Base-by-base conservation (phyloP, 495 filamentous ascomycete species). In the Ramalina peruviana region DNA sequence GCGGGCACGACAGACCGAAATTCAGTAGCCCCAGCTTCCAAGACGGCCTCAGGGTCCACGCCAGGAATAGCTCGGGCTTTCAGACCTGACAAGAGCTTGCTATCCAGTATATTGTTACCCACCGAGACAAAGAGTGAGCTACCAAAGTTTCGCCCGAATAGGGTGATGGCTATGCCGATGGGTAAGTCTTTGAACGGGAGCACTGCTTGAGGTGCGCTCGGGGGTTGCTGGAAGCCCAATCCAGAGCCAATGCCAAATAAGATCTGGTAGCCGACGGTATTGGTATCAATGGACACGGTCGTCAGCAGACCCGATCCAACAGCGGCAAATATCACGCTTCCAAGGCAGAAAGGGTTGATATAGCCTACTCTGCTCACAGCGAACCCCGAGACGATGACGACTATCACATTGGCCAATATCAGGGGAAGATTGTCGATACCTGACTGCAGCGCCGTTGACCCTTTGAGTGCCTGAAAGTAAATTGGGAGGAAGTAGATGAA, bases 171-270 rank as follows among this genome's bases (percentile, higher is more conserved):
- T 33, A 77, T 68, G 9, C 75, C 79, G 6, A 69, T 71, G 27
- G 73, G 67, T 27, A 82, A 65, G 46, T 81, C 74, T 19, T 65
- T 58, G 26, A 61, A 61, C 2, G 69, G 66, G 37, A 82, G 69
- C 4, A 69, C 66, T 4, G 74, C 68, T 51, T 82, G 79, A 4
- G 76, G 75, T 3, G 72, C 74, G 30, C 83, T 72, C 36, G 70
- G 64, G 1, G 74, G 62, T 36, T 77, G 73, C 60, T 84, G 80
- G 67, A 79, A 73, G 37, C 79, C 80, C 17, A 77, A 65, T 0
- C 82, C 82, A 17, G 80, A 61, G 11, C 82, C 82, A 41, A 80
- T 71, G 33, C 81, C 82, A 40, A 43, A 56, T 19, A 79, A 40
- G 51, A 72, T 66, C 46, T 75, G 72, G 55, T 73, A 78, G n/a